A percentile compares a stretch with the other conserved stretches of the same genome.
These are phyloP conservation scores for Mycena leptocephala DNA, from an alignment of 768 basidiomycete genomes.

Conservation along the genomic window DNA sequence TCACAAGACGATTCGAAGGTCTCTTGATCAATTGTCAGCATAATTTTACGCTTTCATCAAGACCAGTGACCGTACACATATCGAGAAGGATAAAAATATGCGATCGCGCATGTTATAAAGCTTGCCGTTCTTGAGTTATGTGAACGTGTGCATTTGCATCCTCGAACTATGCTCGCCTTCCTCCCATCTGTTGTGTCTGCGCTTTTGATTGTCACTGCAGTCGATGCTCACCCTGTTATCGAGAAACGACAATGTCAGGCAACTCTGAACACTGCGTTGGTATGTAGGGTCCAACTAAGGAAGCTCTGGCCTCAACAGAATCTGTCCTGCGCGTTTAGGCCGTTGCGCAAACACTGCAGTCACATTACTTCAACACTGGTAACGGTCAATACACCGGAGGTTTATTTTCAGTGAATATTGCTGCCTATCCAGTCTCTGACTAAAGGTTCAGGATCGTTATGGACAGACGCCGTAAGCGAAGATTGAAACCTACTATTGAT, in stretches of 20 bases:
- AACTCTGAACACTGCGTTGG: constrained; percentile 31
- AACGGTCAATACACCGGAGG: constrained; percentile 66
- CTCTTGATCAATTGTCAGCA: constrained; percentile 19
- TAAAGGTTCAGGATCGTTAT: constrained; percentile 48
- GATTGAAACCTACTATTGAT: neutral
- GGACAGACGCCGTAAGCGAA: constrained; percentile 69
- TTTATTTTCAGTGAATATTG: constrained; percentile 20
- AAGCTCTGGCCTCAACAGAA: no score
- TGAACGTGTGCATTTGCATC: neutral
- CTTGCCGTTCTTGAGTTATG: neutral
- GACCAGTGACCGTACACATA: constrained; percentile 5
- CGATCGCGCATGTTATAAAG: constrained; percentile 17
- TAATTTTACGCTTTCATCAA: neutral
- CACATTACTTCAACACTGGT: constrained; percentile 58
- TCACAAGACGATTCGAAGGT: constrained; percentile 20
- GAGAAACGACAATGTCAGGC: constrained; percentile 38
- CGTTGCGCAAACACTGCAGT: constrained; percentile 53
- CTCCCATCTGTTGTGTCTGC: constrained; percentile 11
- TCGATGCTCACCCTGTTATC: constrained; percentile 1
- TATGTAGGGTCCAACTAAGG: constrained; percentile 1
- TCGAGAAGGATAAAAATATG: neutral
- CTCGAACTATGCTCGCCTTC: constrained; percentile 12
- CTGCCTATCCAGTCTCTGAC: neutral
- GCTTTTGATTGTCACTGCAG: constrained; percentile 18
- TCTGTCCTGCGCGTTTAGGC: constrained; percentile 30